Conservation (phyloP, 176 grass and related monocot genomes). For the Hsuehochloa calcarea region DNA sequence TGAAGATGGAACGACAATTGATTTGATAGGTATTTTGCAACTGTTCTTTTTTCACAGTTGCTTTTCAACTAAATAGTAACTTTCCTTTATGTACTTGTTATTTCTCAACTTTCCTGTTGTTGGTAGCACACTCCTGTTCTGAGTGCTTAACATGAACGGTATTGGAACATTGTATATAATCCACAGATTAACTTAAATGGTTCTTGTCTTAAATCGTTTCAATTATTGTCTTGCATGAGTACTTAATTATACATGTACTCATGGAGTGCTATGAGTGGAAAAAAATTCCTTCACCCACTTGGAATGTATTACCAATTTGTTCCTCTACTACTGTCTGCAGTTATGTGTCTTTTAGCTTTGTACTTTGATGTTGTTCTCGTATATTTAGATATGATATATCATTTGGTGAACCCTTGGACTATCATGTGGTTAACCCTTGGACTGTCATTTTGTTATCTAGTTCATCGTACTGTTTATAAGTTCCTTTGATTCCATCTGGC, state of each 20-base stretch:
- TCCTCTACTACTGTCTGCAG: neutral
- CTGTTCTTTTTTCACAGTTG: neutral
- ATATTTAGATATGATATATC: slow-evolving; percentile 14
- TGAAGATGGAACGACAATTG: slow-evolving; percentile 83
- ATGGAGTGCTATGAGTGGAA: neutral
- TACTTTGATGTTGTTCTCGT: neutral
- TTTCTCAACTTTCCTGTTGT: slow-evolving; percentile 10
- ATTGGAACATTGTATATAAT: neutral
- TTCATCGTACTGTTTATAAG: neutral
- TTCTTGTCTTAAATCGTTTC: slow-evolving; percentile 2
- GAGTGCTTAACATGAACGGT: slow-evolving; percentile 17
- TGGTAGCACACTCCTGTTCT: neutral
- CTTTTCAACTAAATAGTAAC: slow-evolving; percentile 3
- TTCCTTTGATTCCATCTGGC: slow-evolving; percentile 30
- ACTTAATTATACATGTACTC: slow-evolving; percentile 16
- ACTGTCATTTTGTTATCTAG: neutral
- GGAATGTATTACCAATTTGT: neutral
- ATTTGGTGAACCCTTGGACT: neutral
- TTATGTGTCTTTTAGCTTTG: slow-evolving; percentile 1
- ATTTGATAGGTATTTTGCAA: slow-evolving; percentile 68
- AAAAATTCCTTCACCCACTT: neutral
- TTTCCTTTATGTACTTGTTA: neutral
- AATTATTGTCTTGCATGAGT: neutral
- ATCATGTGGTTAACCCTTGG: neutral
- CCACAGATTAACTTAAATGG: neutral